A percentile compares a stretch with the other conserved stretches of the same genome.
phyloP scores from a whole-genome alignment of 768 basidiomycete genomes.

The Pleurotus djamor region DNA sequence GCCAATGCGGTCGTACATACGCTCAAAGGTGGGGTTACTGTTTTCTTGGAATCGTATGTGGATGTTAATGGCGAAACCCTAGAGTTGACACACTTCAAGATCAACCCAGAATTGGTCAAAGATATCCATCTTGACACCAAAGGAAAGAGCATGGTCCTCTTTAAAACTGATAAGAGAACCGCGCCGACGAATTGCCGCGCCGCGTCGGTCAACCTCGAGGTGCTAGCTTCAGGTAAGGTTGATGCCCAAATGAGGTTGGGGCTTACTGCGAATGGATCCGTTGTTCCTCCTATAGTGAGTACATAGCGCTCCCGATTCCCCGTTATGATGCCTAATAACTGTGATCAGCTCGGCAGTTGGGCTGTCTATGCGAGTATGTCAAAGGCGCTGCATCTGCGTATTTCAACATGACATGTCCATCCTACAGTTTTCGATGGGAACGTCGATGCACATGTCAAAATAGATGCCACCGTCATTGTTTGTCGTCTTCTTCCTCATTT shows the following conservation, averaged over 20 bases:
- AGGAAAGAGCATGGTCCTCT: neutral
- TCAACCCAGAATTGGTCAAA: neutral
- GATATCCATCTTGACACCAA: neutral
- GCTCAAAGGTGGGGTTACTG: neutral
- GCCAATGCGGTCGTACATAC: neutral
- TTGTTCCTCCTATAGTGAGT: neutral
- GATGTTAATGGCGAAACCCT: neutral
- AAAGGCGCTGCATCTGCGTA: no score
- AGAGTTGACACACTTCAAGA: neutral
- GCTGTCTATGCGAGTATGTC: neutral
- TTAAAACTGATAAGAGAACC: neutral
- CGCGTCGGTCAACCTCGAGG: neutral
- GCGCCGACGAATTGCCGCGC: neutral
- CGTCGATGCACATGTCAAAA: neutral
- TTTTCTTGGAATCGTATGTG: neutral
- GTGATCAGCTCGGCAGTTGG: neutral
- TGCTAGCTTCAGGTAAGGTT: neutral
- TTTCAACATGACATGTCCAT: no score
- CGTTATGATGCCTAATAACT: no score
- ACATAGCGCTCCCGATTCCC: no score
- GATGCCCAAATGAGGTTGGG: neutral
- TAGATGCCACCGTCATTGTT: neutral
- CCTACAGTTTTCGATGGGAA: neutral
- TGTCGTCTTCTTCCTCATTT: neutral
- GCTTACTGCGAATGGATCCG: neutral